A percentile compares a stretch with the other conserved stretches of the same genome.
These are phyloP conservation scores for Bremia lactucae DNA, from an alignment of 352 stramenopile genomes.

Conservation along the genomic window DNA sequence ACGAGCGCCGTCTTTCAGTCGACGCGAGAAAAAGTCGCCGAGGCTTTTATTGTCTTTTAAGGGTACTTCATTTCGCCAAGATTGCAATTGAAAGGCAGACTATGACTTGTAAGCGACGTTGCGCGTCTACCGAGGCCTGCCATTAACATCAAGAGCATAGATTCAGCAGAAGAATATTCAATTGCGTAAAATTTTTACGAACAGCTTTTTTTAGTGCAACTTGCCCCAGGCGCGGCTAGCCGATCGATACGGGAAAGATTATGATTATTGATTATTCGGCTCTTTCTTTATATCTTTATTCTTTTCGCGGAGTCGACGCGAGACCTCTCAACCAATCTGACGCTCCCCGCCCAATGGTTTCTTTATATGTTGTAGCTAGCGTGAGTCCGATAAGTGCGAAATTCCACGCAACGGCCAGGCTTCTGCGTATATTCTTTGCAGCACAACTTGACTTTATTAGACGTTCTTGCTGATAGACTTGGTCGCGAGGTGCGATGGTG, in stretches of 20 bases:
- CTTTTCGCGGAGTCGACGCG: conserved; percentile 39
- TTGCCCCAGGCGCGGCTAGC: conserved; percentile 65
- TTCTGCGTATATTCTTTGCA: too few relatives aligned
- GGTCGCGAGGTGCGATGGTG: too few relatives aligned
- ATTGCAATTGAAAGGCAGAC: conserved; percentile 70
- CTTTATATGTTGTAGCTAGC: conserved; percentile 61
- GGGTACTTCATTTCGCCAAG: conserved; percentile 80
- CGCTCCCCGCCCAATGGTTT: conserved; percentile 53
- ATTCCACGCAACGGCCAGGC: too few relatives aligned
- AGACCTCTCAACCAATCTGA: conserved; percentile 42
- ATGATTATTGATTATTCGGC: conserved; percentile 57
- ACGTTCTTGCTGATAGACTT: too few relatives aligned
- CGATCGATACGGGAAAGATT: conserved; percentile 66
- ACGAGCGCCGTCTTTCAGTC: conserved; percentile 53
- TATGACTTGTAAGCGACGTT: conserved; percentile 73
- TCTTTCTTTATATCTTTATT: conserved; percentile 58
- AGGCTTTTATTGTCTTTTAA: conserved; percentile 65
- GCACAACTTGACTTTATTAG: too few relatives aligned
- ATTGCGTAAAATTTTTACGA: conserved; percentile 2
- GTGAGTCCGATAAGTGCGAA: conserved; percentile 64
- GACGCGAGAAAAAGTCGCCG: conserved; percentile 76
- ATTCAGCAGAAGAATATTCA: background rate
- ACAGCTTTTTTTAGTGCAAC: conserved; percentile 77
- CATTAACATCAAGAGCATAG: conserved; percentile 1
- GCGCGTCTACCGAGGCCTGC: conserved; percentile 51